Evolutionary conservation across 768 basidiomycete genomes (phyloP), one percentile per base, ranked within the genome.

Genomic region (Clitopilus hobsonii): DNA sequence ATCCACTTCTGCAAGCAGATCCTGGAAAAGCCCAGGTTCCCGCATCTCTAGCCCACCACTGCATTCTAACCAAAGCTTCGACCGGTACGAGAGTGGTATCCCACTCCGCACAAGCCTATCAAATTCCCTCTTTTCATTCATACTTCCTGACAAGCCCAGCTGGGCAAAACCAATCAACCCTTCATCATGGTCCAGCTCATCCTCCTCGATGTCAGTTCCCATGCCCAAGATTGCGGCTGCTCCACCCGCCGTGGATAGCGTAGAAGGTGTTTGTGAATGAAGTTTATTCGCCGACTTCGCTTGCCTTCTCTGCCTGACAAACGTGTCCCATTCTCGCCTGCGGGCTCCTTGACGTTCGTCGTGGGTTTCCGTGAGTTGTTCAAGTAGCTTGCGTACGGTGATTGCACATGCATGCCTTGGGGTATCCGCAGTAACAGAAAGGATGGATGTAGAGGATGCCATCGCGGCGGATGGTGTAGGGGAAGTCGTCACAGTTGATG

Each of bases 21-120:
- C 96, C 38, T 81, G 76, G 68, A 98, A 98, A 58, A 89, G 65
- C 1, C 96, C 96, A 1, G 96, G 96, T 62, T 97, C 94, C 57
- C 83, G 82, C 78, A 93, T 88, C 67, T 98, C 96, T 65, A 93
- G 74, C 1, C 89, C 95, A 0, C 94, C 94, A 59, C 90, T 94
- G 66, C 92, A 96, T 74, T 99, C 97, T 53, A 89, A 68, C 91
- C 94, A 96, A 48, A 94, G 81, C 67, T 94, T 91, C 23, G 88
- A 77, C n/a, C 94, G 84, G 64, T 92, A 91, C 10, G 78, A 82
- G 13, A 98, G 77, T 1, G 97, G 97, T 28, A 98, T 90, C 3
- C 97, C 97, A 51, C 74, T 82, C 52, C 90, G 71, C n/a, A 96
- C 81, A 5, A 99, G 74, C 56, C 83, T 74, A 55, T 87, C 85